Evolutionary conservation across 2,329 filamentous ascomycete genomes (phyloP), one percentile per base, ranked within the genome.

Genomic region (Botrytis byssoidea): DNA sequence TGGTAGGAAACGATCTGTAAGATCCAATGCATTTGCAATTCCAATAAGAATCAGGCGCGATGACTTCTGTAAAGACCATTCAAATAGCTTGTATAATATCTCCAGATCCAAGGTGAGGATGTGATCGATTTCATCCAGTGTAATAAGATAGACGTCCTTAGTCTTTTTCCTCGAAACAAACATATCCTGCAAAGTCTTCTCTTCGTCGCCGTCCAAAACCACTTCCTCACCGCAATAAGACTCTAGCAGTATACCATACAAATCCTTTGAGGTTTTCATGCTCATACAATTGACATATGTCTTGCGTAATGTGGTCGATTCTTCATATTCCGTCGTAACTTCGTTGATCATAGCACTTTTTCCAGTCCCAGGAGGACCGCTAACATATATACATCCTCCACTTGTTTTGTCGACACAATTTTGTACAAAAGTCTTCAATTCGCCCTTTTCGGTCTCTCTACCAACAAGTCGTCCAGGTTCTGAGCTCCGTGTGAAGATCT

Each of bases 211-310:
- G 77, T 93, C 92, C 16, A 87, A 83, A 51, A 90, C 82, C 59
- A 91, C 88, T 29, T 84, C 82, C 46, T 87, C 86, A 20, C 87
- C 87, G 73, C 91, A 85, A 60, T 95, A 89, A 72, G 88, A 87
- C 77, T 93, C 90, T 20, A 95, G 83, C 29, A 99, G 85, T 32
- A 91, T 95, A 75, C 88, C 87, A 82, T 97, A 97, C 35, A 99
- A 87, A 80, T 98, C 95, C 77, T 90, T 91, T 3, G 94, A 93
- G 48, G 90, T 93, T 80, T 96, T 97, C 83, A 98, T 91, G 83
- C 95, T 97, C 91, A 98, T 98, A 83, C 96, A 99, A 82, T 99
- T 99, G 86, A 99, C 88, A 80, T 95, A 95, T 3, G 91, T 90
- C 71, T 91, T 90, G 79, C 89, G 90, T 71, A 96, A 85, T 6